Evolutionary conservation across 345 rosid species (phyloP).

Genomic region (Geranium rotundifolium): DNA sequence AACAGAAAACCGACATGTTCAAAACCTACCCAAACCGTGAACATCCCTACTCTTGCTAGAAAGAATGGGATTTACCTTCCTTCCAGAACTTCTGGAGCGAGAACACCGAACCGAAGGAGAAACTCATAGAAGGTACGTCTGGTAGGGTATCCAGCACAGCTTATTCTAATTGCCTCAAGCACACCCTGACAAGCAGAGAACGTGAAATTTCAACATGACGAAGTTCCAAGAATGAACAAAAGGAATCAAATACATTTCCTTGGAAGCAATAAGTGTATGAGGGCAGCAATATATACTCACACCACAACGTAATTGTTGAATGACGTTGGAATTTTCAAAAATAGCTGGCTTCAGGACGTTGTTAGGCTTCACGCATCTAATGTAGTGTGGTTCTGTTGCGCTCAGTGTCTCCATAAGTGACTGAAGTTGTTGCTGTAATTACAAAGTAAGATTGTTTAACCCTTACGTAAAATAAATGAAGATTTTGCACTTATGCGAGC

Average conservation of each 20-base stretch:
- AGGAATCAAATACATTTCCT: background rate
- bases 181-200: conserved; percentile 23
- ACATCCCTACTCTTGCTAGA: background rate
- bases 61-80: conserved; percentile 29
- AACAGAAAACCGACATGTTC: no score
- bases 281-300: conserved; percentile 41
- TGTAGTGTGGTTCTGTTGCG: conserved; percentile 90
- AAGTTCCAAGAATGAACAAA: background rate
- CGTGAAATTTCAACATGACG: background rate
- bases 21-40: no score
- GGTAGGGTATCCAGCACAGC: conserved; percentile 53
- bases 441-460: background rate
- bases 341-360: conserved; percentile 74
- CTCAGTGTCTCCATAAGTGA: conserved; percentile 90
- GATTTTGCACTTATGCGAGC: no score
- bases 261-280: background rate
- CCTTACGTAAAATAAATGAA: no score
- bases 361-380: conserved; percentile 98
- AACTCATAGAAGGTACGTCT: conserved; percentile 41
- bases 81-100: conserved; percentile 40
- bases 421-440: conserved; percentile 91
- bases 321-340: conserved; percentile 78
- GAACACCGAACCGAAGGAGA: conserved; percentile 43
- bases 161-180: conserved; percentile 44
- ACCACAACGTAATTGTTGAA: conserved; percentile 97